Percentiles rank a stretch among this genome's conserved stretches.
These are phyloP conservation scores for Litchi chinensis DNA, from an alignment of 345 rosid genomes.

Conservation along the genomic window DNA sequence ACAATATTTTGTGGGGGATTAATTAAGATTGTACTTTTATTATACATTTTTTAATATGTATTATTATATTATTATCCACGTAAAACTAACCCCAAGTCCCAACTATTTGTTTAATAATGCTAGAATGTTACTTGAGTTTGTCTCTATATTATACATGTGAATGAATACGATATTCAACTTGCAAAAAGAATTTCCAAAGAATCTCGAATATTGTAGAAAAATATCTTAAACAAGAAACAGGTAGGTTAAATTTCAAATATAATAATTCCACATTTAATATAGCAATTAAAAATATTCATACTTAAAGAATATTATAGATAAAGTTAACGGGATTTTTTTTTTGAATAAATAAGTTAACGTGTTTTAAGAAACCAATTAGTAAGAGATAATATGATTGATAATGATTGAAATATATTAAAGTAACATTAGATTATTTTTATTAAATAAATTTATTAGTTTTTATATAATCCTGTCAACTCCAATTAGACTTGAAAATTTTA, in stretches of 20 bases:
- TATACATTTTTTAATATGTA: neutral
- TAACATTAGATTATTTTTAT: too few species aligned
- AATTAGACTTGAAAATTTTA: too few species aligned
- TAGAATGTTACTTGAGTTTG: neutral
- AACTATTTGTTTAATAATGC: neutral
- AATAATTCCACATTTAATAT: neutral
- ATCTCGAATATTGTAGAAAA: neutral
- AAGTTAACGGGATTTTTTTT: too few species aligned
- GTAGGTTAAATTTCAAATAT: neutral
- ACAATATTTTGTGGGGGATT: constrained; percentile 22
- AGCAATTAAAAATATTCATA: neutral
- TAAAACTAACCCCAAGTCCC: neutral
- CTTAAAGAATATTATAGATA: too few species aligned
- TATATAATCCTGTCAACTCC: too few species aligned
- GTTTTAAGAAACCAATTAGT: too few species aligned
- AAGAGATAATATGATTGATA: too few species aligned
- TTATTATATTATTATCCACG: too few species aligned
- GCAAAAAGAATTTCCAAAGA: neutral
- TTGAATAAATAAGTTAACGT: too few species aligned
- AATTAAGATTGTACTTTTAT: neutral
- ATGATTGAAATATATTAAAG: too few species aligned
- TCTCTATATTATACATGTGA: too few species aligned
- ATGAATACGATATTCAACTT: neutral
- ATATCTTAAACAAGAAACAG: neutral
- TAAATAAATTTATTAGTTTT: too few species aligned